These are phyloP conservation scores for Pichia nanzhaoensis DNA, from an alignment of 805 yeast genomes.

Conservation along the genomic window DNA sequence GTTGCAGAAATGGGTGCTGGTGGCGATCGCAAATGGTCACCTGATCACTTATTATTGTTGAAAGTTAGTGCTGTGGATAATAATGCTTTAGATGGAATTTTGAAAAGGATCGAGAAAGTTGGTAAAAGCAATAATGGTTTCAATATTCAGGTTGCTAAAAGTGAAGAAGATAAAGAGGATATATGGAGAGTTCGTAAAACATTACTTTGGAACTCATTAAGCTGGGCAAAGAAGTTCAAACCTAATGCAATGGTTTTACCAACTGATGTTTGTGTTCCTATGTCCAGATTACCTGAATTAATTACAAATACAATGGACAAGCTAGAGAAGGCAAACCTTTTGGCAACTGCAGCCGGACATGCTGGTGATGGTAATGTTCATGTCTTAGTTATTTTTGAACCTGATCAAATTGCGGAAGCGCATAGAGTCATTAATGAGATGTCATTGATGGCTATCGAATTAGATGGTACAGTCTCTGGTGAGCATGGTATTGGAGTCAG, in stretches of 20 bases:
- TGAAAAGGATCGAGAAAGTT: constrained; percentile 41
- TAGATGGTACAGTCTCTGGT: constrained; percentile 82
- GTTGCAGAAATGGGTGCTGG: constrained; percentile 44
- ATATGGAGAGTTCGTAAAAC: constrained; percentile 75
- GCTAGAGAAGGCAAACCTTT: constrained; percentile 43
- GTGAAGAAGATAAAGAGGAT: constrained; percentile 55
- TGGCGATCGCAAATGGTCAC: constrained; percentile 26
- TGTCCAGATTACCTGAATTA: constrained; percentile 57
- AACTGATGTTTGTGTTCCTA: constrained; percentile 80
- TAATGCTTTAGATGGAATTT: constrained; percentile 34
- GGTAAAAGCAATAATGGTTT: constrained; percentile 47
- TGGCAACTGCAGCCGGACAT: constrained; percentile 65
- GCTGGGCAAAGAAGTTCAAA: constrained; percentile 49
- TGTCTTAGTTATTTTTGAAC: constrained; percentile 53
- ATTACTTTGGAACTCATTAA: constrained; percentile 57
- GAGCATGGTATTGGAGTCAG: constrained; percentile 86
- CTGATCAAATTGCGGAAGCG: constrained; percentile 41
- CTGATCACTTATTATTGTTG: constrained; percentile 40
- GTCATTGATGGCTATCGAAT: constrained; percentile 57
- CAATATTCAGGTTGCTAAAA: constrained; percentile 57
- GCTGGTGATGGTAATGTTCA: constrained; percentile 85
- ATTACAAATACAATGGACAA: constrained; percentile 57
- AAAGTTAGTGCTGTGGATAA: constrained; percentile 52
- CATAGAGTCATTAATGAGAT: constrained; percentile 48
- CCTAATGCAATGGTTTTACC: constrained; percentile 52